These are phyloP conservation scores for Cutaneotrichosporon curvatum DNA, from an alignment of 1,284 basidiomycete species.

Conservation along the genomic window DNA sequence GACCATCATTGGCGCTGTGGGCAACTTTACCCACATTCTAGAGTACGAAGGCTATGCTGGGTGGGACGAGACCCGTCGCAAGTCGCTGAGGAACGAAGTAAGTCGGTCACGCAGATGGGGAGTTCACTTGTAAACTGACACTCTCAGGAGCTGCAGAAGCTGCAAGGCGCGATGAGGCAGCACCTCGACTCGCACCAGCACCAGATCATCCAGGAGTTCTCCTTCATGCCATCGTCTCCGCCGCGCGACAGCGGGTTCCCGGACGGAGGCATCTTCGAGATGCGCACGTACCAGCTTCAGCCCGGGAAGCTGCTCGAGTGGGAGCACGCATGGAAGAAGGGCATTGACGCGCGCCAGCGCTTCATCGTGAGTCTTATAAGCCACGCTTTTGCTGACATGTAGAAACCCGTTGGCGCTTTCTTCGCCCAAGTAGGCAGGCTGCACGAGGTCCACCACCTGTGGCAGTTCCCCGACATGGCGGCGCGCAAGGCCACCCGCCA, in stretches of 20 bases:
- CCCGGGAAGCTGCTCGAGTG: conserved; percentile 85
- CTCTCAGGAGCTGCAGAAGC: conserved; percentile 12
- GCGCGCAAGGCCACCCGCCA: conserved; percentile 73
- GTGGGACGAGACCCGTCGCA: conserved; percentile 53
- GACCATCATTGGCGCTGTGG: conserved; percentile 71
- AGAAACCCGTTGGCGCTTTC: conserved; percentile 83
- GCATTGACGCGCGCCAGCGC: conserved; percentile 77
- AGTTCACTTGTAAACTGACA: conserved; percentile 3
- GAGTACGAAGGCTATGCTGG: conserved; percentile 86
- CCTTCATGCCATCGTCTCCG: conserved; percentile 82
- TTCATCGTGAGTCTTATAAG: conserved; percentile 54
- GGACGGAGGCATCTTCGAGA: conserved; percentile 81
- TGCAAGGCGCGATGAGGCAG: conserved; percentile 56
- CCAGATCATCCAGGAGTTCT: conserved; percentile 86
- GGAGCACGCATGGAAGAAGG: conserved; percentile 83
- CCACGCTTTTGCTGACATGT: conserved; percentile 5
- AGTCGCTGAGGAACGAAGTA: conserved; percentile 27
- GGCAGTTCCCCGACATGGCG: conserved; percentile 85
- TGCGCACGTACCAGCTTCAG: conserved; percentile 64
- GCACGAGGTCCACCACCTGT: conserved; percentile 86
- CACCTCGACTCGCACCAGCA: conserved; percentile 61
- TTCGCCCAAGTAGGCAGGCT: conserved; percentile 84
- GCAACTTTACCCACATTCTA: conserved; percentile 64
- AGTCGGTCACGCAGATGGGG: conserved; percentile 10
- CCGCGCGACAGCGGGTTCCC: conserved; percentile 55